Conservation (phyloP, 2,329 filamentous ascomycete genomes). For the Ascomycota sp. region DNA sequence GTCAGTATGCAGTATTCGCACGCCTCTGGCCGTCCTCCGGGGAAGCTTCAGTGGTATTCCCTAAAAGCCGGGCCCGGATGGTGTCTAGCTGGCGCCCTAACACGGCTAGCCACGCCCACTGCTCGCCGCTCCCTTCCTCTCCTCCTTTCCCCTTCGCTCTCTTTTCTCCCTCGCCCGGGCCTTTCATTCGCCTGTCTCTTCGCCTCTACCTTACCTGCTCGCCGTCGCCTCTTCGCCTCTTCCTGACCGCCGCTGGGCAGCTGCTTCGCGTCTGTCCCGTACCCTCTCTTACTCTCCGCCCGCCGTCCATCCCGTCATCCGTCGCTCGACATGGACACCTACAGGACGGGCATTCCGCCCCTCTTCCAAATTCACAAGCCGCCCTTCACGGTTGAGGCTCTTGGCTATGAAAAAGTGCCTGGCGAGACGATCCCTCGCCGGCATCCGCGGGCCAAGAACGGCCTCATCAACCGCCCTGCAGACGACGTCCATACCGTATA, state of each 20-base stretch:
- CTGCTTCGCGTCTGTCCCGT: too few species aligned
- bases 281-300: background rate
- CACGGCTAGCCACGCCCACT: too few species aligned
- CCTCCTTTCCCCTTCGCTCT: too few species aligned
- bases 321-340: conserved; percentile 8
- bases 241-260: background rate
- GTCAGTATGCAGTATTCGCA: too few species aligned
- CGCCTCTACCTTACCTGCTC: too few species aligned
- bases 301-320: background rate
- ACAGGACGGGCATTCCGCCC: conserved; percentile 25
- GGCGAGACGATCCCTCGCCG: conserved; percentile 75
- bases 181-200: too few species aligned
- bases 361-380: conserved; percentile 42
- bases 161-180: too few species aligned
- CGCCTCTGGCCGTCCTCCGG: too few species aligned
- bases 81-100: too few species aligned
- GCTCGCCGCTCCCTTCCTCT: too few species aligned
- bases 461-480: conserved; percentile 42
- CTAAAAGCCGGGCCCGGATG: too few species aligned
- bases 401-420: conserved; percentile 44
- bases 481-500: conserved; percentile 57
- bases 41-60: too few species aligned
- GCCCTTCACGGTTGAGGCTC: conserved; percentile 55
- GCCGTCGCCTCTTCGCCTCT: background rate
- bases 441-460: conserved; percentile 50